Conservation (phyloP, 352 stramenopile species). For the Phytophthora megakarya region DNA sequence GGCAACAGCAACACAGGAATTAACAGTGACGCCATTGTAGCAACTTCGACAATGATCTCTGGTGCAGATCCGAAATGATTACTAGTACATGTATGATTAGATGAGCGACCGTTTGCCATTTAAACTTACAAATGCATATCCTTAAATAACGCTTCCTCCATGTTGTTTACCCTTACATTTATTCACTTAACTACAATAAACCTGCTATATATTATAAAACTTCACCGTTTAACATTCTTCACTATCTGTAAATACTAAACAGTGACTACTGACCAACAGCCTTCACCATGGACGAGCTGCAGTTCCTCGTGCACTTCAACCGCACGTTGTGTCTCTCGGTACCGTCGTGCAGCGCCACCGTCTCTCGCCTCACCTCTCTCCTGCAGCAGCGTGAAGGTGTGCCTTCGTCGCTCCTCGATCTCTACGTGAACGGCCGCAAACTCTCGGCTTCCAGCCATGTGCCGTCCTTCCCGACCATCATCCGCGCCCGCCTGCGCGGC, state of each 20-base stretch:
- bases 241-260: too few species aligned
- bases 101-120: too few species aligned
- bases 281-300: conserved; percentile 45
- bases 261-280: too few species aligned
- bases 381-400: conserved; percentile 56
- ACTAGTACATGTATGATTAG: too few species aligned
- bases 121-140: too few species aligned
- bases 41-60: background rate
- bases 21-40: background rate
- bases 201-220: background rate
- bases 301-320: conserved; percentile 86
- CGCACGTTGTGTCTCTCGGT: conserved; percentile 78
- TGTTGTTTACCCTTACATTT: too few species aligned
- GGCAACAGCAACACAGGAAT: conserved; percentile 8
- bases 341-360: conserved; percentile 35
- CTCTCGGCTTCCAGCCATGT: conserved; percentile 39
- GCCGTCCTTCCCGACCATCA: conserved; percentile 54
- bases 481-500: conserved; percentile 66
- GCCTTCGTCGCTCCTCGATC: conserved; percentile 52
- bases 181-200: too few species aligned
- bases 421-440: conserved; percentile 62
- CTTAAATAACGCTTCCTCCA: too few species aligned
- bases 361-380: conserved; percentile 44
- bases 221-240: background rate
- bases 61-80: too few species aligned